These are phyloP conservation scores for Oxyria digyna DNA, from an alignment of 148 eudicot species.

Conservation along the genomic window DNA sequence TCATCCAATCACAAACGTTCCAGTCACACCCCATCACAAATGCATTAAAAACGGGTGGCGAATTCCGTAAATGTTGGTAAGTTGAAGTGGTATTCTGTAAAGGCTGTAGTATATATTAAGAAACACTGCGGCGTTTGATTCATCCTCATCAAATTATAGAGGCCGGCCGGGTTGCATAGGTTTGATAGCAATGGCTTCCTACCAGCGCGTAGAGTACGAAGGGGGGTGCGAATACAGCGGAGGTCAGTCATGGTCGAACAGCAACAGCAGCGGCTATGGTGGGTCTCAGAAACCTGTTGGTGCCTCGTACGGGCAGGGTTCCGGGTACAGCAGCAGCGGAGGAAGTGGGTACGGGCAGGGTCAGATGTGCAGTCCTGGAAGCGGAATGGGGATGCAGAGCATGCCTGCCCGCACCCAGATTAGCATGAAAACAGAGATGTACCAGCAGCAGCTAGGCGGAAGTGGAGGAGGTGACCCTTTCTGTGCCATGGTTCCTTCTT, in stretches of 20 bases:
- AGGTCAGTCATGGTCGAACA: background rate
- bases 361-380: background rate
- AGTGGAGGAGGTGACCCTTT: constrained; percentile 12
- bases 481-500: constrained; percentile 13
- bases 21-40: too few species aligned
- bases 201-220: constrained; percentile 6
- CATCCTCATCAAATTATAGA: background rate
- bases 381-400: background rate
- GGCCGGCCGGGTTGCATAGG: too few species aligned
- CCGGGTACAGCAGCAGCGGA: background rate
- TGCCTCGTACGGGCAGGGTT: background rate
- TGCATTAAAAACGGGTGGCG: background rate
- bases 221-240: background rate
- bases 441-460: background rate
- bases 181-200: background rate
- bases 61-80: background rate
- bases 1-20: background rate
- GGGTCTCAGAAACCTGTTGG: background rate
- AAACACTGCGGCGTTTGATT: background rate
- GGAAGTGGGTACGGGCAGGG: background rate
- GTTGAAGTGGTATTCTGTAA: background rate
- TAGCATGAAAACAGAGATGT: background rate
- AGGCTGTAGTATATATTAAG: background rate
- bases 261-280: background rate
- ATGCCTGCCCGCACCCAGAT: background rate